phyloP scores from a whole-genome alignment of 495 filamentous ascomycete species.

The Neurospora tetrasperma region DNA sequence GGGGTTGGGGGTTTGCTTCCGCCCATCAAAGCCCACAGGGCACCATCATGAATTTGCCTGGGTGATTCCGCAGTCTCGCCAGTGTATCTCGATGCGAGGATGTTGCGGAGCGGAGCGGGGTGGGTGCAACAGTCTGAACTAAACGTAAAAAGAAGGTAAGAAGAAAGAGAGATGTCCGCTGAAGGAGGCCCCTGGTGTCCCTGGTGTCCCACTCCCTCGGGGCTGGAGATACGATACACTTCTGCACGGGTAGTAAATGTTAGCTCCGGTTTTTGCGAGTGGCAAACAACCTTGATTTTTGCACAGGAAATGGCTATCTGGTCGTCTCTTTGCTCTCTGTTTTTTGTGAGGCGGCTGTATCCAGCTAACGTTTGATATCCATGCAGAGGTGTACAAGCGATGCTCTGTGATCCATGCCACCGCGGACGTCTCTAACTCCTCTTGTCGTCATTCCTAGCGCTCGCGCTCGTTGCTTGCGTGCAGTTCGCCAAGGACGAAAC shows the following conservation, averaged over 20 bases:
- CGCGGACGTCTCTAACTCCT: background rate
- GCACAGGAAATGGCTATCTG: too few species aligned
- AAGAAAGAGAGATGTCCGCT: background rate
- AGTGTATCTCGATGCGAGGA: background rate
- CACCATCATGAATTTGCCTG: background rate
- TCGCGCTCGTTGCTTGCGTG: background rate
- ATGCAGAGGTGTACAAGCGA: background rate
- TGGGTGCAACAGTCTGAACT: background rate
- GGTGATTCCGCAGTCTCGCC: background rate
- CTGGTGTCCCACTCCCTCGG: background rate
- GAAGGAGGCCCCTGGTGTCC: background rate
- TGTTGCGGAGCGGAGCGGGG: background rate
- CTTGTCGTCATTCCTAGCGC: background rate
- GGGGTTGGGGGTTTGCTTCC: background rate
- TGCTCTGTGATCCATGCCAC: background rate
- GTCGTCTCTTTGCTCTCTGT: too few species aligned
- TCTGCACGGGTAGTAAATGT: too few species aligned
- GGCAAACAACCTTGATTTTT: too few species aligned
- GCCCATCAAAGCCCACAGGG: background rate
- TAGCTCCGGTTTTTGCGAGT: too few species aligned
- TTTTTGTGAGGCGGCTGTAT: too few species aligned
- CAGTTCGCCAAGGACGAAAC: background rate
- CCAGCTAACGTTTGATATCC: too few species aligned
- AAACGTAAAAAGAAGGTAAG: background rate
- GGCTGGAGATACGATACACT: background rate